phyloP scores from a whole-genome alignment of 1,139 yeast genomes.

The Debaryomyces subglobosus region DNA sequence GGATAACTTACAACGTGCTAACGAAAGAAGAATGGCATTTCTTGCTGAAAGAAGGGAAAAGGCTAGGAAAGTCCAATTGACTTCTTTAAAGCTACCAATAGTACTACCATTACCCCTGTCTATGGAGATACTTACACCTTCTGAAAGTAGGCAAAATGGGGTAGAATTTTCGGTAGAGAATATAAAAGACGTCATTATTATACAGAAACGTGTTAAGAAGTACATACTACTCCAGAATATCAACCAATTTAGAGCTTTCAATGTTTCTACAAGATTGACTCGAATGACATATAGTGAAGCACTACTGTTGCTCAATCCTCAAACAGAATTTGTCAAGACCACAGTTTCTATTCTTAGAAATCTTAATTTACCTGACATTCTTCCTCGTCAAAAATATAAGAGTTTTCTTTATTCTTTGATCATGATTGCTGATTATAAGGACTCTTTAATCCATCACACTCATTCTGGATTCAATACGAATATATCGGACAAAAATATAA shows the following conservation, averaged over 20 bases:
- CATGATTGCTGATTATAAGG: conserved; percentile 27
- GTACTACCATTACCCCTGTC: background rate
- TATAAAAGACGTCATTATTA: background rate
- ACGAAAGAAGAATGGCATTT: conserved; percentile 20
- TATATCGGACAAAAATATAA: conserved; percentile 12
- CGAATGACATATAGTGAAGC: conserved; percentile 15
- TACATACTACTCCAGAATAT: conserved; percentile 13
- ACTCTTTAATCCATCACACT: conserved; percentile 15
- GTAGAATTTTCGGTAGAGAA: background rate
- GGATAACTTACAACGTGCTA: conserved; percentile 18
- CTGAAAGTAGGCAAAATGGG: background rate
- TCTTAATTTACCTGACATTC: conserved; percentile 17
- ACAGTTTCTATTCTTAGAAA: conserved; percentile 15
- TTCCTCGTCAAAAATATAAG: conserved; percentile 12
- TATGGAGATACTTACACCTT: background rate
- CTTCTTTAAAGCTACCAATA: background rate
- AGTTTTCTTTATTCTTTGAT: conserved; percentile 29
- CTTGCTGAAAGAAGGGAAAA: conserved; percentile 18
- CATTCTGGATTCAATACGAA: conserved; percentile 36
- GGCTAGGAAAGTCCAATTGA: conserved; percentile 14
- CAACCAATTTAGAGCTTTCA: conserved; percentile 8
- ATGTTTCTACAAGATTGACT: conserved; percentile 14
- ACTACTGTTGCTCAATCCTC: conserved; percentile 12
- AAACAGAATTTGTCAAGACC: conserved; percentile 11
- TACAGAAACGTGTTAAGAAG: conserved; percentile 8